Evolutionary conservation across 2,329 filamentous ascomycete species (phyloP), one percentile per base, ranked within the genome.

Genomic region (Trichophyton rubrum): DNA sequence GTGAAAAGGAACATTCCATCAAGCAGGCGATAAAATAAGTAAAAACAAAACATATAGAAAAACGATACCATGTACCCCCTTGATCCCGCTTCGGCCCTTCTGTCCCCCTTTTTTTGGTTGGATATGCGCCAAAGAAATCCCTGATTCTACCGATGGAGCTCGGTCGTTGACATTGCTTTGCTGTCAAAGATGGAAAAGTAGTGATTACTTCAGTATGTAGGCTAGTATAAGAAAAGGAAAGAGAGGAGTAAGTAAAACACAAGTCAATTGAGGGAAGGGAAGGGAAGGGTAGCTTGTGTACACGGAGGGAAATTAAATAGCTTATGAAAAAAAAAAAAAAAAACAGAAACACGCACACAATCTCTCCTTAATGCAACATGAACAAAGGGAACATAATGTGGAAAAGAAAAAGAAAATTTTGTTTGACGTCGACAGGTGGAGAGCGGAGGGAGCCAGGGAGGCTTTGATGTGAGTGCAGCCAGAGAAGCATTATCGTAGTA

Each of bases 201-300:
- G 27, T 55, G 33, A 55, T 55, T 55, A 55, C 49, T 55, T 55
- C n/a, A 35, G 30, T 35, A 35, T 55, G 30, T 49, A 55, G 17
- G 24, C 49, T 55, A 35, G 8, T 55, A 53, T 47, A 47, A 49
- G 8, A 22, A 35, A 33, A 43, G 4, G 11, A 43, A 43, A 43
- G 13, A 55, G 27, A n/a, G 47, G 47, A 55, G 49, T 15, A n/a
- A 55, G 11, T 15, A 20, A 55, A 27, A 35, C 49, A 55, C 49
- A 35, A 55, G 30, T 33, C 49, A 20, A 49, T 27, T 49, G 45
- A 22, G 45, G 24, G 33, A 53, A 53, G 35, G 15, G 49, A 33
- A 55, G 30, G 27, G 30, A 55, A 55, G 11, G 33, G 20, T 55
- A 35, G 49, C 49, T 35, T 55, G 30, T 55, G 49, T 55, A 35